Conservation (phyloP, 1,284 basidiomycete species). For the Apiotrichum domesticum region DNA sequence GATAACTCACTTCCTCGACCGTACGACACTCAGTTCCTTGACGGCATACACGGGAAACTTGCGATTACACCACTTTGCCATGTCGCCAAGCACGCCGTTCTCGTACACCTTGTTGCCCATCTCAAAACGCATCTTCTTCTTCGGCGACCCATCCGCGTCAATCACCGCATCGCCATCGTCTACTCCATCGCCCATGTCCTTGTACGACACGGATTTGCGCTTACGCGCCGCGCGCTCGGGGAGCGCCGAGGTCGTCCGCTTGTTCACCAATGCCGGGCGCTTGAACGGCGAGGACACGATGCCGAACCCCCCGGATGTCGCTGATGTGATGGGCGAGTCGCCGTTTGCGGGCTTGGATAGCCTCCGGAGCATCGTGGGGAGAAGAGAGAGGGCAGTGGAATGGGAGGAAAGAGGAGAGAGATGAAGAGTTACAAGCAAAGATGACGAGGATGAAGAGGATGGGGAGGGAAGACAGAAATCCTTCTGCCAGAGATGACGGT, state of each 20-base stretch:
- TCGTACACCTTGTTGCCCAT: slow-evolving; percentile 49
- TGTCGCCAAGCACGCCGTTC: slow-evolving; percentile 46
- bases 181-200: slow-evolving; percentile 55
- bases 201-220: slow-evolving; percentile 74
- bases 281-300: slow-evolving; percentile 64
- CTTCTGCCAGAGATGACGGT: too few relatives aligned
- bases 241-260: slow-evolving; percentile 53
- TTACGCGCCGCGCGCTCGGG: slow-evolving; percentile 57
- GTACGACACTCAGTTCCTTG: slow-evolving; percentile 65
- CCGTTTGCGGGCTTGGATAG: slow-evolving; percentile 22
- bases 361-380: slow-evolving; percentile 29
- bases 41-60: slow-evolving; percentile 77
- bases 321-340: slow-evolving; percentile 32
- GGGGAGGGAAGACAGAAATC: too few relatives aligned
- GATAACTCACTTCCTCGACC: slow-evolving; percentile 49
- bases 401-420: not conserved
- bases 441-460: not conserved
- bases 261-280: slow-evolving; percentile 53
- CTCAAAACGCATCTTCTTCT: slow-evolving; percentile 52
- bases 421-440: not conserved
- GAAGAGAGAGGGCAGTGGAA: not conserved
- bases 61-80: slow-evolving; percentile 54
- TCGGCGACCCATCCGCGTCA: slow-evolving; percentile 43
- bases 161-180: slow-evolving; percentile 51
- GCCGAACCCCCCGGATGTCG: slow-evolving; percentile 43